These are phyloP conservation scores for Cryptococcus wingfieldii DNA, from an alignment of 1,284 basidiomycete species.

Conservation along the genomic window DNA sequence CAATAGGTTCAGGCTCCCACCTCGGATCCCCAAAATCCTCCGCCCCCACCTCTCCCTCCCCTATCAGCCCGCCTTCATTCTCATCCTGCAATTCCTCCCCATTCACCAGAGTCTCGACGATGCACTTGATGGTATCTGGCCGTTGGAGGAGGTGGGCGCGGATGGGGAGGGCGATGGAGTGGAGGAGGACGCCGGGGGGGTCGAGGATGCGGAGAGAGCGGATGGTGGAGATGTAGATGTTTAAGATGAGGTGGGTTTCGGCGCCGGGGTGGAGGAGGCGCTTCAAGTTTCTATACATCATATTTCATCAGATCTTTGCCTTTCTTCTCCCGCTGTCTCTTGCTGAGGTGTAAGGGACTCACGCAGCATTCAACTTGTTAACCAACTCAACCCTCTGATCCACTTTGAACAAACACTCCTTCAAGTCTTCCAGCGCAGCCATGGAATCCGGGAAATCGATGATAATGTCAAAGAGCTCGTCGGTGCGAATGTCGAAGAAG, in stretches of 20 bases:
- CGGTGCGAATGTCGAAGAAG: constrained; percentile 76
- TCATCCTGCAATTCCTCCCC: constrained; percentile 63
- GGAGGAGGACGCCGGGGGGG: constrained; percentile 83
- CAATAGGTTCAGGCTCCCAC: constrained; percentile 90
- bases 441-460: constrained; percentile 85
- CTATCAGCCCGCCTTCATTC: constrained; percentile 42
- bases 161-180: constrained; percentile 86
- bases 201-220: constrained; percentile 85
- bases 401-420: constrained; percentile 48
- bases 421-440: constrained; percentile 81
- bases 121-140: constrained; percentile 84
- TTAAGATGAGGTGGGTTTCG: constrained; percentile 85
- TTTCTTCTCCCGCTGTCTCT: too few relatives aligned
- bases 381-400: constrained; percentile 41
- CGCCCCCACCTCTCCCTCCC: constrained; percentile 64
- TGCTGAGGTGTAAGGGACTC: constrained; percentile 9
- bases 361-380: constrained; percentile 43
- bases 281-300: constrained; percentile 65
- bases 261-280: constrained; percentile 93
- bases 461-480: constrained; percentile 93
- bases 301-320: too few relatives aligned
- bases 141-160: constrained; percentile 75
- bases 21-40: constrained; percentile 82
- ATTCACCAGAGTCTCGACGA: constrained; percentile 84
- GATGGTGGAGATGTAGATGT: constrained; percentile 93